Evolutionary conservation across 2,329 filamentous ascomycete genomes (phyloP).

Genomic region (Ophiosphaerella narmari): DNA sequence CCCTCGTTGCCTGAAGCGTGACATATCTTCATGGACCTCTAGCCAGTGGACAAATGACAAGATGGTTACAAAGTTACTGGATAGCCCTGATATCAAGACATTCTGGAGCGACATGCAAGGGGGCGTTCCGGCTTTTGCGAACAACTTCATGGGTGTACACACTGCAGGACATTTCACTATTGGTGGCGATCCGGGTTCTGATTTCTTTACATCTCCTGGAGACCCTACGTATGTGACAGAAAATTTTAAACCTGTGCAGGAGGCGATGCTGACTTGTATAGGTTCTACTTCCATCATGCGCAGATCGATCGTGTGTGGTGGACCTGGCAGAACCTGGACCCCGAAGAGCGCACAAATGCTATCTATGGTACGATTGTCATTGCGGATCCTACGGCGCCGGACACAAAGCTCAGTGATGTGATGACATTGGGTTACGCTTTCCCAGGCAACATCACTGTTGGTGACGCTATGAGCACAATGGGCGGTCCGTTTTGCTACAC

Average conservation of each 20-base stretch:
- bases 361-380: conserved; percentile 52
- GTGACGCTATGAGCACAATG: conserved; percentile 50
- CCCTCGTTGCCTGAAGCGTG: conserved; percentile 45
- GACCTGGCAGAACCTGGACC: conserved; percentile 56
- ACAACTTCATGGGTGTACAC: conserved; percentile 46
- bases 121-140: conserved; percentile 31
- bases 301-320: conserved; percentile 55
- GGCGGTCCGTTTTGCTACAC: conserved; percentile 55
- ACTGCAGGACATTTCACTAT: conserved; percentile 53
- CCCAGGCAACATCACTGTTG: conserved; percentile 40
- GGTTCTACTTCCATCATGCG: conserved; percentile 53
- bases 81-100: conserved; percentile 38
- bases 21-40: conserved; percentile 37
- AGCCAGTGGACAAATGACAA: conserved; percentile 35
- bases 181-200: conserved; percentile 51
- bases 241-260: not conserved
- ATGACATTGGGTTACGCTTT: conserved; percentile 48
- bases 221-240: conserved; percentile 40
- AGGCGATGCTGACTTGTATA: not conserved
- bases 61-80: conserved; percentile 29
- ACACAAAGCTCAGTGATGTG: conserved; percentile 52
- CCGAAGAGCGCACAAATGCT: conserved; percentile 41
- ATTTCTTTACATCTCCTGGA: conserved; percentile 51
- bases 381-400: conserved; percentile 49
- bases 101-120: conserved; percentile 49